Conservation (phyloP, 2,329 filamentous ascomycete species). For the Penicillium brasilianum region DNA sequence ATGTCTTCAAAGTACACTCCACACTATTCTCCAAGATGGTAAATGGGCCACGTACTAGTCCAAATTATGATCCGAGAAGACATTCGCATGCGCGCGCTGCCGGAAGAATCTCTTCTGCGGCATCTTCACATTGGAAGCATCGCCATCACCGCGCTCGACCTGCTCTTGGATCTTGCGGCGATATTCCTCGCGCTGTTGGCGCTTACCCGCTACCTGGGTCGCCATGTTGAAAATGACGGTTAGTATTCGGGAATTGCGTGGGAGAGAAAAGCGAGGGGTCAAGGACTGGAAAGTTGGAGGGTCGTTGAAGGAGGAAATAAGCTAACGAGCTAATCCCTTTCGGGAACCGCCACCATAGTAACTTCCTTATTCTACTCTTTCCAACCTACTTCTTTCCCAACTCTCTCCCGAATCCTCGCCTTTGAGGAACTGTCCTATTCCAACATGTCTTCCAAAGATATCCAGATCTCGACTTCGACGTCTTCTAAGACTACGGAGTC, state of each 20-base stretch:
- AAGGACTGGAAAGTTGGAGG: conserved; percentile 3
- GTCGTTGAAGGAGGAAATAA: conserved; percentile 20
- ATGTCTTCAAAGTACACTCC: neutral
- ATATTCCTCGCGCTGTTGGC: conserved; percentile 70
- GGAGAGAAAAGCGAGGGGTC: neutral
- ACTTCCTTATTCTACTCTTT: no score
- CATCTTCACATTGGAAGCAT: conserved; percentile 58
- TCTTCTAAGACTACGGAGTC: no score
- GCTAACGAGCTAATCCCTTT: no score
- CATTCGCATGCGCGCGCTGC: conserved; percentile 95
- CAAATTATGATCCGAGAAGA: conserved; percentile 91
- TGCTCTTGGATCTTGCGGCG: conserved; percentile 44
- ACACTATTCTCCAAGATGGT: no score
- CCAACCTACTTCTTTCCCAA: no score
- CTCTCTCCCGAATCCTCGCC: no score
- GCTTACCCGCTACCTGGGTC: conserved; percentile 57
- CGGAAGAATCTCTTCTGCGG: conserved; percentile 96
- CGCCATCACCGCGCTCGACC: conserved; percentile 28
- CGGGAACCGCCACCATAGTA: no score
- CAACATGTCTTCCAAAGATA: no score
- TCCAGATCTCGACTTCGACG: no score
- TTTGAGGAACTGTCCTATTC: no score
- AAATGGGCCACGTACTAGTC: conserved; percentile 69
- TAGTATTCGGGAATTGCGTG: neutral
- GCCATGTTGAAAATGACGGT: conserved; percentile 22